Base-by-base conservation (phyloP, 2,329 filamentous ascomycete genomes). In the Alternaria ethzedia region DNA sequence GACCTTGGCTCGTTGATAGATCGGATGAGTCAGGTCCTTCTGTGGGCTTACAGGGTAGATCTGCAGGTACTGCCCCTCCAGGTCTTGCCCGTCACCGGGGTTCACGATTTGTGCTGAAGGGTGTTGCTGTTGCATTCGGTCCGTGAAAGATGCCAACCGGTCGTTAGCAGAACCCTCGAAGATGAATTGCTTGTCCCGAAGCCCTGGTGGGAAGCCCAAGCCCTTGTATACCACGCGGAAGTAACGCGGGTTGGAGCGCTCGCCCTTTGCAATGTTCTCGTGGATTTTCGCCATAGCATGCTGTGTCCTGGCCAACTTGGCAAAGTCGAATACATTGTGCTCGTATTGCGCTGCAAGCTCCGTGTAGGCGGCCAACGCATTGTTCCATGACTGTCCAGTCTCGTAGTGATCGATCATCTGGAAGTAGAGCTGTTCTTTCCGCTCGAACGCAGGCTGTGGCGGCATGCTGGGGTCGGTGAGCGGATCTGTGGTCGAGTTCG, bases 321-420 rank as follows among this genome's bases (percentile, higher is more conserved):
- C 86, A 73, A 97, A 97, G 80, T 99, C 96, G 78, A 94, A 97
- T 0, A 92, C 83, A 64, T 94, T 97, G 69, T 87, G 88, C 82
- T 97, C 94, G 77, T 98, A 99, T 80, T 98, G 94, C n/a, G 85
- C 82, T 51, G 94, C 92, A 55, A 99, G 88, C 80, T 99, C 95
- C 76, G 92, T 91, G 81, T 99, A 98, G 4, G 93, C 93, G 6
- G 89, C 87, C 45, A 99, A 83, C 1, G 94, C 95, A 78, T 92
- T 92, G 73, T 92, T 91, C 95, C 95, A 98, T 1, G 93, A 93
- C 76, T 93, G 91, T n/a, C 94, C 94, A 64, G 96, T 93, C 76
- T 98, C 95, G 68, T 96, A 97, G 77, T 95, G 87, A 79, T 94
- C 94, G 78, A 98, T 97, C 86, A 98, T 97, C 70, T 94, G 88